A percentile compares a stretch with the other conserved stretches of the same genome.
Evolutionary conservation across 116 monocot species (phyloP).

Genomic region (Cymodocea nodosa): DNA sequence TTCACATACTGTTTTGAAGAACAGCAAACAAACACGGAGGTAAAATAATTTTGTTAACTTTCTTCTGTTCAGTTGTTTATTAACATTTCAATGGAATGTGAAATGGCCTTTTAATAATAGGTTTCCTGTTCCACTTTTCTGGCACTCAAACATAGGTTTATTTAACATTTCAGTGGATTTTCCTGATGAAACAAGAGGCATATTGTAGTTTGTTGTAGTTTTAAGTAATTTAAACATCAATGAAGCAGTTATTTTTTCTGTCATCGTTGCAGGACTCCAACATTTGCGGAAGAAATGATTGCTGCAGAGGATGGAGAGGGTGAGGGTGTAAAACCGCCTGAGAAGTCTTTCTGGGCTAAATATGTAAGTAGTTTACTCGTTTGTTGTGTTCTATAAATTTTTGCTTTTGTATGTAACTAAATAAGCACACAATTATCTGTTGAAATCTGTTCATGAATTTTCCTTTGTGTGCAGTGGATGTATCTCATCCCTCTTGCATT

Average conservation of each 20-base stretch:
- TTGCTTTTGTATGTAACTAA: not conserved
- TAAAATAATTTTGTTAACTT: constrained; percentile 13
- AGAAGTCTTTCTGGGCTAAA: constrained; percentile 97
- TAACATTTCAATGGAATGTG: no score
- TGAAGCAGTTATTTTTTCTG: not conserved
- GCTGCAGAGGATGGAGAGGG: constrained; percentile 43
- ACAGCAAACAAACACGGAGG: constrained; percentile 70
- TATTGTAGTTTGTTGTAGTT: no score
- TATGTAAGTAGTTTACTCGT: constrained; percentile 45
- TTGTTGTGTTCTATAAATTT: not conserved
- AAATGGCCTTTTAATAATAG: not conserved
- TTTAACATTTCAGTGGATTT: constrained; percentile 4
- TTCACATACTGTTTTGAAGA: constrained; percentile 83
- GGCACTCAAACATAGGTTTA: not conserved
- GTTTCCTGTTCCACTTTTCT: not conserved
- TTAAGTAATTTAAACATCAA: no score
- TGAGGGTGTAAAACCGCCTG: constrained; percentile 68
- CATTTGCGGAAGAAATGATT: constrained; percentile 76
- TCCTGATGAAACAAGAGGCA: not conserved
- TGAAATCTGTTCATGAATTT: not conserved
- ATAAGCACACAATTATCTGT: not conserved
- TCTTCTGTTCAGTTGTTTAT: not conserved
- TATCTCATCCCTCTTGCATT: constrained; percentile 82
- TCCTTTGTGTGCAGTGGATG: constrained; percentile 75
- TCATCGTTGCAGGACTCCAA: constrained; percentile 62